Percentiles rank a stretch among this genome's conserved stretches.
phyloP scores from a whole-genome alignment of 495 filamentous ascomycete species.

The Parathielavia appendiculata region DNA sequence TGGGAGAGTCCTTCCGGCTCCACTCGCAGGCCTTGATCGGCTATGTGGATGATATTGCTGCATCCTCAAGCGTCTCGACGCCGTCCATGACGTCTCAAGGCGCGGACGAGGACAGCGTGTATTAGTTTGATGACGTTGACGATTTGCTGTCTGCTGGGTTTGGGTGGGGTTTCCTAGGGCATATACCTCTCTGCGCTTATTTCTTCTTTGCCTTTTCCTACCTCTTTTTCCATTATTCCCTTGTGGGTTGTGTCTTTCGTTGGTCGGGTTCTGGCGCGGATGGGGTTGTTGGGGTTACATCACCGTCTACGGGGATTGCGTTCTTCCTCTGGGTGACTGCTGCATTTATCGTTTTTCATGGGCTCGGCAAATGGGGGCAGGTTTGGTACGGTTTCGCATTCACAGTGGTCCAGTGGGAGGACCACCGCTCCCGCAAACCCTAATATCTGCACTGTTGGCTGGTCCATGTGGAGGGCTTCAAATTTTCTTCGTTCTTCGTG shows the following conservation, averaged over 20 bases:
- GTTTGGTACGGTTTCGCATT: slow-evolving; percentile 44
- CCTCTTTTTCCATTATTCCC: slow-evolving; percentile 25
- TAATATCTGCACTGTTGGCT: slow-evolving; percentile 53
- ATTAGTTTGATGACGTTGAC: slow-evolving; percentile 45
- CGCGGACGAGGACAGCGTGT: slow-evolving; percentile 57
- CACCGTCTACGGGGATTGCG: slow-evolving; percentile 20
- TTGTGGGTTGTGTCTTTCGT: slow-evolving; percentile 13
- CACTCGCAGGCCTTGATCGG: slow-evolving; percentile 90
- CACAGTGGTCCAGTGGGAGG: slow-evolving; percentile 33
- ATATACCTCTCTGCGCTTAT: slow-evolving; percentile 45
- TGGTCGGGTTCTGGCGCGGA: slow-evolving; percentile 27
- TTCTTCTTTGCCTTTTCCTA: slow-evolving; percentile 26
- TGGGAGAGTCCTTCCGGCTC: slow-evolving; percentile 97
- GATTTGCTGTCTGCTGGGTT: slow-evolving; percentile 36
- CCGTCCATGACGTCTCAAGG: slow-evolving; percentile 59
- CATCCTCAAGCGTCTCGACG: slow-evolving; percentile 53
- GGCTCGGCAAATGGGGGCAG: slow-evolving; percentile 44
- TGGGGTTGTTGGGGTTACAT: slow-evolving; percentile 23
- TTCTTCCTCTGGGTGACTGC: slow-evolving; percentile 24
- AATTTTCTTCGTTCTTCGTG: slow-evolving; percentile 37
- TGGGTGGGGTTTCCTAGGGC: slow-evolving; percentile 41
- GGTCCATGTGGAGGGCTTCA: slow-evolving; percentile 45
- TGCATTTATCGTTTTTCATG: slow-evolving; percentile 34
- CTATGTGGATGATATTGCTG: slow-evolving; percentile 74
- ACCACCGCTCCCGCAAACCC: slow-evolving; percentile 42